Evolutionary conservation across 768 basidiomycete genomes (phyloP), one percentile per base, ranked within the genome.

Genomic region (Suillus americanus): DNA sequence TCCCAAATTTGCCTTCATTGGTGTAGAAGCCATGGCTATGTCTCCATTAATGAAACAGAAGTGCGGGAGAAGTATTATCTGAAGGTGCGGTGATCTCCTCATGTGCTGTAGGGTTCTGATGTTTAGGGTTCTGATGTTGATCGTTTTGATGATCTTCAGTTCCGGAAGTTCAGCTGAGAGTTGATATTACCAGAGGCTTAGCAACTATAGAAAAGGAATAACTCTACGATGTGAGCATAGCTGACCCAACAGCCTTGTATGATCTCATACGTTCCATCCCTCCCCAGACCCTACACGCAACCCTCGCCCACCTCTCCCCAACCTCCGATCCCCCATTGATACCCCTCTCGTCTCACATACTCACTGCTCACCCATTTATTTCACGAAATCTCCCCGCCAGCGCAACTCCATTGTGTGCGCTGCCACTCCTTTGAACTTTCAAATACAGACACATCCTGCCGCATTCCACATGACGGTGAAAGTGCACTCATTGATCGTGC

Each of bases 381-480:
- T 72, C 74, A 82, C 6, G 70, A 80, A 3, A 85, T 93, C 54
- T 77, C 80, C 0, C 88, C 88, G 0, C 91, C 91, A 1, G 89
- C 89, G 2, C 77, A 79, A 45, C 79, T 91, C 12, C 91, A 93
- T 67, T 94, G 91, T 65, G 82, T 87, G 23, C 84, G 91, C 3
- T 93, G 91, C 73, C 91, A 94, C 73, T 83, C 85, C 60, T 87
- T 85, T 66, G 89, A 89, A 0, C 78, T 92, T 18, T 90, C 92
- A 68, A 94, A 93, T 71, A 77, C 73, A 20, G 90, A 91, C 66
- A 79, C 84, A 30, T 84, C 86, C 61, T 92, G 91, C 70, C 78
- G 83, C 9, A 83, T 92, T 4, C 79, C 87, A 5, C 91, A 94
- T 68, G 91, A 92, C 69, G 91, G 93, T 71, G 91, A 93, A 43